A percentile compares a stretch with the other conserved stretches of the same genome.
Evolutionary conservation across 73 alveolate species (phyloP).

Genomic region (Urostyla sp.): DNA sequence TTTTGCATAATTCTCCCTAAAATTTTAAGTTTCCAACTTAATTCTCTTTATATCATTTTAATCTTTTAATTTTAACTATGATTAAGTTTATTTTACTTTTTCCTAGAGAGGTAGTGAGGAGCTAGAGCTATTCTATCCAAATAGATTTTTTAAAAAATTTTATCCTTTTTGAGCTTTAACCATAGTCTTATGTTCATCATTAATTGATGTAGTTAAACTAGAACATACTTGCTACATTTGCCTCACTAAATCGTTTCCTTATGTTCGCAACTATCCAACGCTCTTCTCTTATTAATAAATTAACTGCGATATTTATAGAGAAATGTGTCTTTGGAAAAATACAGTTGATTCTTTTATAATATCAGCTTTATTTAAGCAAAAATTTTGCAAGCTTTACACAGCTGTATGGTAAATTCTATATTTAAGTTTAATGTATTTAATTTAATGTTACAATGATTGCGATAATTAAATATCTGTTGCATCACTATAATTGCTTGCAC

Average conservation of each 20-base stretch:
- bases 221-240: conserved; percentile 7
- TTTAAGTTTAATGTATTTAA: background rate
- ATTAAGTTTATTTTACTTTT: too few relatives aligned
- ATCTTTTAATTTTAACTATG: too few relatives aligned
- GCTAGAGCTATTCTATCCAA: too few relatives aligned
- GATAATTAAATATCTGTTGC: background rate
- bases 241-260: background rate
- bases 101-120: too few relatives aligned
- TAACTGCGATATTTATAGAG: background rate
- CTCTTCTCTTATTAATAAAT: conserved; percentile 7
- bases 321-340: background rate
- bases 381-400: conserved; percentile 30
- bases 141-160: too few relatives aligned
- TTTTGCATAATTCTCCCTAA: too few relatives aligned
- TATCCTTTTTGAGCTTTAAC: too few relatives aligned
- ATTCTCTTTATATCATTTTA: too few relatives aligned
- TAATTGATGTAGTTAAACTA: conserved; percentile 3
- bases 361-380: conserved; percentile 31
- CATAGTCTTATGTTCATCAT: too few relatives aligned
- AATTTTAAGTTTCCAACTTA: too few relatives aligned
- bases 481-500: background rate
- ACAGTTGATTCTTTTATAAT: conserved; percentile 3
- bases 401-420: conserved; percentile 33
- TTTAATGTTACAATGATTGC: background rate
- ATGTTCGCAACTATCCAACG: conserved; percentile 5